phyloP scores from a whole-genome alignment of 495 filamentous ascomycete genomes.

The Daldinia childiae region DNA sequence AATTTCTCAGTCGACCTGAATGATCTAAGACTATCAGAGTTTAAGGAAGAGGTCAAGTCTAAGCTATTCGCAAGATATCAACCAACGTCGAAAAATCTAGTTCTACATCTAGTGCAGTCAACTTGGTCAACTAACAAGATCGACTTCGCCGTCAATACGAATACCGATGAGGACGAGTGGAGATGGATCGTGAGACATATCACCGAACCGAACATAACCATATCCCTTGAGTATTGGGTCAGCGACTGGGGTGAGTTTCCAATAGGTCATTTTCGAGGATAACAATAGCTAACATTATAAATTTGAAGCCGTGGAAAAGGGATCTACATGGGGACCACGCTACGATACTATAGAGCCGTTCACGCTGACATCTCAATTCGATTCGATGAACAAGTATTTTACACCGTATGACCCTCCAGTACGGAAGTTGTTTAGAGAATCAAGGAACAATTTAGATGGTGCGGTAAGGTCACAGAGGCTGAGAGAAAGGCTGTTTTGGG shows the following conservation, averaged over 20 bases:
- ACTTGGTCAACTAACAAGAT: slow-evolving; percentile 11
- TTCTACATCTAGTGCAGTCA: slow-evolving; percentile 20
- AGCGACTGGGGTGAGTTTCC: slow-evolving; percentile 38
- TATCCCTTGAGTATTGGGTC: slow-evolving; percentile 18
- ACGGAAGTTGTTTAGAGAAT: slow-evolving; percentile 13
- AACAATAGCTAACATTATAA: slow-evolving; percentile 5
- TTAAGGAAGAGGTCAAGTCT: slow-evolving; percentile 6
- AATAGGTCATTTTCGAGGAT: neutral
- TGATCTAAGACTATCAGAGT: neutral
- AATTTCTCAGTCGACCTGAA: slow-evolving; percentile 1
- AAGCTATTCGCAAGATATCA: slow-evolving; percentile 18
- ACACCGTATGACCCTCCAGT: neutral
- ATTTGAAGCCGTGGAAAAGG: slow-evolving; percentile 12
- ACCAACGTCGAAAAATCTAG: neutral
- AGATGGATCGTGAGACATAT: slow-evolving; percentile 38
- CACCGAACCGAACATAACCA: slow-evolving; percentile 31
- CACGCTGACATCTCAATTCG: slow-evolving; percentile 1
- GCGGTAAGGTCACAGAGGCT: slow-evolving; percentile 11
- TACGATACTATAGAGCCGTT: neutral
- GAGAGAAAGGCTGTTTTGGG: slow-evolving; percentile 34
- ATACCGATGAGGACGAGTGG: slow-evolving; percentile 41
- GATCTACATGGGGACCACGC: slow-evolving; percentile 24
- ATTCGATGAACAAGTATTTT: neutral
- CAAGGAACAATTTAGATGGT: slow-evolving; percentile 10
- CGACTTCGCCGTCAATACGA: slow-evolving; percentile 22